These are phyloP conservation scores for Zasmidium citrigriseum DNA, from an alignment of 2,329 filamentous ascomycete species.

Conservation along the genomic window DNA sequence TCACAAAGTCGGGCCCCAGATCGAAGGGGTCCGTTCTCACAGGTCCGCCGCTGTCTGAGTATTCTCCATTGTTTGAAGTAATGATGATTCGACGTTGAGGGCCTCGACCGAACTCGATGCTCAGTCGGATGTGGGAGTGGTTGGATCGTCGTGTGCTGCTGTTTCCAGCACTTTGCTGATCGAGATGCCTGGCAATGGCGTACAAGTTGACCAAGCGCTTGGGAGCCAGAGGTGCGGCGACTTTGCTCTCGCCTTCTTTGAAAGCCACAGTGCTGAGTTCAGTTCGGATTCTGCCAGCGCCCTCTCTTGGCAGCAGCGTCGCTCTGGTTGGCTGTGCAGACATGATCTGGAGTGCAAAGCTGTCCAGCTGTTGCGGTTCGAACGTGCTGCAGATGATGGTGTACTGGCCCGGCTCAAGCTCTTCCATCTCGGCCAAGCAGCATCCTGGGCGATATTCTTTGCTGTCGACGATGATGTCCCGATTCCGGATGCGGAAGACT, in stretches of 20 bases:
- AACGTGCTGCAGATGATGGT: constrained; percentile 91
- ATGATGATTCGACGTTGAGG: constrained; percentile 67
- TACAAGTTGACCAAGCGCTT: constrained; percentile 49
- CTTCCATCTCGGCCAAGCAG: constrained; percentile 64
- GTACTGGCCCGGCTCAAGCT: constrained; percentile 72
- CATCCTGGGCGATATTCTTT: constrained; percentile 86
- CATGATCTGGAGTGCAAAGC: constrained; percentile 74
- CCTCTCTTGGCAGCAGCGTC: constrained; percentile 66
- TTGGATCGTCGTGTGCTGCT: constrained; percentile 10
- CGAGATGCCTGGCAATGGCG: constrained; percentile 27
- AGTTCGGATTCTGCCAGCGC: constrained; percentile 70
- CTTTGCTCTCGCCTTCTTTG: constrained; percentile 50
- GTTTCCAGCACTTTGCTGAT: constrained; percentile 21
- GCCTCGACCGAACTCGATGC: constrained; percentile 71
- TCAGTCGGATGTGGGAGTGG: constrained; percentile 64
- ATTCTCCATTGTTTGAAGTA: constrained; percentile 70
- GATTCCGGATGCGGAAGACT: constrained; percentile 66
- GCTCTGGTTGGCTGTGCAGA: constrained; percentile 61
- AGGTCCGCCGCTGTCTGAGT: constrained; percentile 65
- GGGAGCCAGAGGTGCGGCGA: constrained; percentile 54
- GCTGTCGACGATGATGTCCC: constrained; percentile 79
- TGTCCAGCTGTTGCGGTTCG: constrained; percentile 73
- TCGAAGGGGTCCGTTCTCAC: constrained; percentile 74
- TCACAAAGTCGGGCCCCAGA: constrained; percentile 63
- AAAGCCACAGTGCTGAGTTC: constrained; percentile 58